phyloP scores from a whole-genome alignment of 257 asterid genomes.

The Thymus quinquecostatus region DNA sequence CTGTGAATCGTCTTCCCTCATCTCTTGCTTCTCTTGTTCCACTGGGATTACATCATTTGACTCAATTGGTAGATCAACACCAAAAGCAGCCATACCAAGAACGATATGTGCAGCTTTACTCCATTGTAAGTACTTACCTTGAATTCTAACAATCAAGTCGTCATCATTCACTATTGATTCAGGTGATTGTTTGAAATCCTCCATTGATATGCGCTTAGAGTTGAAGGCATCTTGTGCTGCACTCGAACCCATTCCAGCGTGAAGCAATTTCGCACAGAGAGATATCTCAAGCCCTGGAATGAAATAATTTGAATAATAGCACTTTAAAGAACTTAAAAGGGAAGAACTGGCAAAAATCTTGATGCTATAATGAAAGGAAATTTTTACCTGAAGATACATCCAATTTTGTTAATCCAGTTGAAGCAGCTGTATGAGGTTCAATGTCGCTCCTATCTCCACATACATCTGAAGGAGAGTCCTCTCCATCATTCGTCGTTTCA shows the following conservation, averaged over 20 bases:
- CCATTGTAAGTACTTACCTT: slow-evolving; percentile 80
- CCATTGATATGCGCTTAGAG: slow-evolving; percentile 58
- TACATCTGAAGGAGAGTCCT: slow-evolving; percentile 43
- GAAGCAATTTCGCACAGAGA: slow-evolving; percentile 74
- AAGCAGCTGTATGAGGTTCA: slow-evolving; percentile 46
- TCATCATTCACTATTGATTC: slow-evolving; percentile 61
- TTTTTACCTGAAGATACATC: slow-evolving; percentile 50
- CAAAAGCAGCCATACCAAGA: slow-evolving; percentile 82
- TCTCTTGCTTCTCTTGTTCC: slow-evolving; percentile 50
- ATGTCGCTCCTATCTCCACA: slow-evolving; percentile 37
- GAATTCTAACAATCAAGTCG: slow-evolving; percentile 68
- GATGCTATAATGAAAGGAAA: slow-evolving; percentile 17
- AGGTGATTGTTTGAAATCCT: slow-evolving; percentile 66
- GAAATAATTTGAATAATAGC: slow-evolving; percentile 8
- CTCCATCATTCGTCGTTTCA: slow-evolving; percentile 24
- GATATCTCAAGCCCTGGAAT: slow-evolving; percentile 77
- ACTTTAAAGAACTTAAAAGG: slow-evolving; percentile 13
- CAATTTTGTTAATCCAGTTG: slow-evolving; percentile 34
- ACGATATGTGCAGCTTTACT: slow-evolving; percentile 71
- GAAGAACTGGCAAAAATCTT: slow-evolving; percentile 13
- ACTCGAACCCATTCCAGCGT: slow-evolving; percentile 74
- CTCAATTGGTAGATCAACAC: slow-evolving; percentile 59
- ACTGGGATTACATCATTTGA: slow-evolving; percentile 56
- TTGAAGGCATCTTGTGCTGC: slow-evolving; percentile 80
- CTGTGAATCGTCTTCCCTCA: slow-evolving; percentile 49